Percentiles rank a stretch among this genome's conserved stretches.
Evolutionary conservation across 371 early-diverging fungal genomes (phyloP).

Genomic region (Dichotomocladium elegans): DNA sequence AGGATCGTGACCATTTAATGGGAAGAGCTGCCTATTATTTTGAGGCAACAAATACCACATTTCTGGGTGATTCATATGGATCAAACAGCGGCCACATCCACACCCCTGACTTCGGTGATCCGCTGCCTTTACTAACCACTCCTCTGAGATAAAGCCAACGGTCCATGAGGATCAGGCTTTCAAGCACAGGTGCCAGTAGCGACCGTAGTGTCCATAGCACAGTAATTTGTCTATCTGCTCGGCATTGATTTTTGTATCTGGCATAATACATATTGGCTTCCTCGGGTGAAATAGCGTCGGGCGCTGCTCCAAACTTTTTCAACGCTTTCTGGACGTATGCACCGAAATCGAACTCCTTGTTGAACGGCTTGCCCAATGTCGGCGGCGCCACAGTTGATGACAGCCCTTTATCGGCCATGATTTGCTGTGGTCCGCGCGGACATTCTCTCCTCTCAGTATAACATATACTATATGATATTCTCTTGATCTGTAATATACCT

Average conservation of each 20-base stretch:
- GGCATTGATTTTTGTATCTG: conserved; percentile 20
- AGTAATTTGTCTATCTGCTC: conserved; percentile 56
- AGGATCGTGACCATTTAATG: too few species aligned
- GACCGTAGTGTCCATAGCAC: conserved; percentile 78
- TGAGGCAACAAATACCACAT: conserved; percentile 39
- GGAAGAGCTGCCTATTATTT: conserved; percentile 31
- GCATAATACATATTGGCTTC: conserved; percentile 39
- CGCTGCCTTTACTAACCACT: conserved; percentile 16
- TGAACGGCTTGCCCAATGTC: conserved; percentile 51
- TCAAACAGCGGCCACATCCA: conserved; percentile 50
- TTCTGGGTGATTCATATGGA: conserved; percentile 35
- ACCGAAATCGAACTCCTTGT: conserved; percentile 45
- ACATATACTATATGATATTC: background rate
- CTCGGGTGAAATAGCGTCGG: conserved; percentile 37
- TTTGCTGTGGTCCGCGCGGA: conserved; percentile 11
- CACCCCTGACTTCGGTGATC: conserved; percentile 4
- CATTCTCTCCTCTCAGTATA: background rate
- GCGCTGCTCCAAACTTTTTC: conserved; percentile 31
- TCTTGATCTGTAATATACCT: conserved; percentile 19
- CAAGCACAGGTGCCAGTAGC: conserved; percentile 68
- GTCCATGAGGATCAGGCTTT: conserved; percentile 74
- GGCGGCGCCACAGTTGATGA: conserved; percentile 47
- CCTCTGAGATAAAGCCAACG: conserved; percentile 66
- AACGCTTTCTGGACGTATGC: conserved; percentile 34
- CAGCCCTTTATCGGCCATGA: conserved; percentile 55